Evolutionary conservation across 2,329 filamentous ascomycete genomes (phyloP).

Genomic region (Scorias spongiosa): DNA sequence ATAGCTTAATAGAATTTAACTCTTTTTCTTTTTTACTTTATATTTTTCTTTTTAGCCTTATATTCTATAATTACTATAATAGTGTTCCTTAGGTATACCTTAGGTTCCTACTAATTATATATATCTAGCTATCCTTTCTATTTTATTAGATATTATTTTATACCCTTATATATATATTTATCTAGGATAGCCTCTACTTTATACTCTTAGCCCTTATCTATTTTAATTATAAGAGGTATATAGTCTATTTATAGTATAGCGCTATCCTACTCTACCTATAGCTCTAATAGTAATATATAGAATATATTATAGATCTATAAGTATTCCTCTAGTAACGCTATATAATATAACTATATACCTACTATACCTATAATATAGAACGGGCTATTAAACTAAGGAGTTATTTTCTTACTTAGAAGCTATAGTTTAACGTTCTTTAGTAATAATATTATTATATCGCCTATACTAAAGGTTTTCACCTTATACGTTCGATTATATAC

Average conservation of each 20-base stretch:
- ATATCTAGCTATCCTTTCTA: constrained; percentile 1
- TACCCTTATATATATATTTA: background rate
- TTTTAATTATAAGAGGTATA: background rate
- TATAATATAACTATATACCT: background rate
- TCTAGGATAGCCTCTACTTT: background rate
- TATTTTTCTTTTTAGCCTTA: no score
- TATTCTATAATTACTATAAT: background rate
- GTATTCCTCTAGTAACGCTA: background rate
- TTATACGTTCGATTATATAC: no score
- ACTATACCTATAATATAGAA: background rate
- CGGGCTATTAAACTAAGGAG: background rate
- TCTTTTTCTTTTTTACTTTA: no score
- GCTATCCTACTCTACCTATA: background rate
- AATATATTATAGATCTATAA: background rate
- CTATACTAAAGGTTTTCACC: no score
- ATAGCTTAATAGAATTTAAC: no score
- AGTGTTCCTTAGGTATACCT: background rate
- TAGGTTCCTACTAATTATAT: background rate
- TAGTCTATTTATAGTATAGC: background rate
- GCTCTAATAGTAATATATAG: background rate
- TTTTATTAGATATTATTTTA: background rate
- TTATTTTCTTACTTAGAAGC: no score
- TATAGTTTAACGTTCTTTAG: no score
- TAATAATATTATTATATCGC: no score
- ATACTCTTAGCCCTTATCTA: background rate